Percentiles rank a stretch among this genome's conserved stretches.
Evolutionary conservation across 257 asterid species (phyloP).

Genomic region (Marsdenia floribunda): DNA sequence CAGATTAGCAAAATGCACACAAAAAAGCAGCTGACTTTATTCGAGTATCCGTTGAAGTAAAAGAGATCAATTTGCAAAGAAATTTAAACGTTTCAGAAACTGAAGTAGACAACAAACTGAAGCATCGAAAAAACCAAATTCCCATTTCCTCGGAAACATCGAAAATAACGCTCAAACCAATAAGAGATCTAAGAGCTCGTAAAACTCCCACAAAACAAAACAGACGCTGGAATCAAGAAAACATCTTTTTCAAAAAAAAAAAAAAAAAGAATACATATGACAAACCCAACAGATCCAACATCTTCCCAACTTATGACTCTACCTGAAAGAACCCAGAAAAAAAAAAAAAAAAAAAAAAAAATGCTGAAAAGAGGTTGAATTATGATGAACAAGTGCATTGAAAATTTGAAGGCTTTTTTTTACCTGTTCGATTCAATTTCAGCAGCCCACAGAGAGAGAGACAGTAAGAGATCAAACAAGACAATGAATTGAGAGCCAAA

Average conservation of each 20-base stretch:
- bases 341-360: too few relatives aligned
- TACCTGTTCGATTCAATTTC: slow-evolving; percentile 14
- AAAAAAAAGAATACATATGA: neutral
- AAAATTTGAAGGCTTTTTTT: neutral
- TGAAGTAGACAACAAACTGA: slow-evolving; percentile 25
- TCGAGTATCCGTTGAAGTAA: slow-evolving; percentile 1
- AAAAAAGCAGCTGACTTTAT: neutral
- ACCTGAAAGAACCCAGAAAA: neutral
- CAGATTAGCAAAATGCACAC: slow-evolving; percentile 15
- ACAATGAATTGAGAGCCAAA: neutral
- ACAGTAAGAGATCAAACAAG: neutral
- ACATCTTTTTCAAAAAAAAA: neutral
- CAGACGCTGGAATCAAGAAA: slow-evolving; percentile 16
- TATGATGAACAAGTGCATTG: neutral
- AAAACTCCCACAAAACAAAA: slow-evolving; percentile 11
- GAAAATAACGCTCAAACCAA: slow-evolving; percentile 12
- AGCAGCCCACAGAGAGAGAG: neutral
- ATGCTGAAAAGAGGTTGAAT: neutral
- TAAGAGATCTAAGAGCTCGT: slow-evolving; percentile 17
- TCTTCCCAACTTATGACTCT: neutral
- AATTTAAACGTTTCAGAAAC: slow-evolving; percentile 13
- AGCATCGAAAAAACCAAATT: slow-evolving; percentile 18
- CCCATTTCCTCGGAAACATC: slow-evolving; percentile 36
- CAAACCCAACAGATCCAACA: slow-evolving; percentile 4
- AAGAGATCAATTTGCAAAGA: slow-evolving; percentile 14